Evolutionary conservation across 2,329 filamentous ascomycete species (phyloP).

Genomic region (Sporothrix pallida): DNA sequence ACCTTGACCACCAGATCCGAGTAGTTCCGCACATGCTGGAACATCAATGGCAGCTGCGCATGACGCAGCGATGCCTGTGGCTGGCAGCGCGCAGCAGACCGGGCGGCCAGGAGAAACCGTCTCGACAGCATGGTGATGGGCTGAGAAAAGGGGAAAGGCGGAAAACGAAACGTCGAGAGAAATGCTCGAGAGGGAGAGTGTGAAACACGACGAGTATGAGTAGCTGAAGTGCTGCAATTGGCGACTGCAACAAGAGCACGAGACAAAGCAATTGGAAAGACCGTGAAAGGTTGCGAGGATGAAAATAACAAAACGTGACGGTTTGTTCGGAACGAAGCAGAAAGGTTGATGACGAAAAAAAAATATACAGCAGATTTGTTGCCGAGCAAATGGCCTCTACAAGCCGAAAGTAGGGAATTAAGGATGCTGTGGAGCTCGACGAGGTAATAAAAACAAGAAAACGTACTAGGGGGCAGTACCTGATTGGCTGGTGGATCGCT

Average conservation of each 20-base stretch:
- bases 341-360: slow-evolving; percentile 26
- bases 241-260: background rate
- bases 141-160: background rate
- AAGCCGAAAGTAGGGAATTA: slow-evolving; percentile 24
- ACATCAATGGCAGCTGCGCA: slow-evolving; percentile 56
- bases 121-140: slow-evolving; percentile 51
- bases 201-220: slow-evolving; percentile 4
- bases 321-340: slow-evolving; percentile 27
- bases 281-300: slow-evolving; percentile 16
- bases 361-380: slow-evolving; percentile 24
- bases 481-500: slow-evolving; percentile 29
- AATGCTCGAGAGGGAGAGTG: no score
- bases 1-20: slow-evolving; percentile 91
- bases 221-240: background rate
- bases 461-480: slow-evolving; percentile 6
- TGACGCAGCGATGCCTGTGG: slow-evolving; percentile 52
- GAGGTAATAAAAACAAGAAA: slow-evolving; percentile 30
- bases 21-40: slow-evolving; percentile 65
- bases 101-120: slow-evolving; percentile 42
- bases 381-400: slow-evolving; percentile 18
- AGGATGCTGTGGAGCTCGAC: slow-evolving; percentile 25
- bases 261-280: background rate
- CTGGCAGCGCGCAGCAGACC: slow-evolving; percentile 43
- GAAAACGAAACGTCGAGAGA: background rate
- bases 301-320: background rate